These are phyloP conservation scores for Yamadazyma mexicana DNA, from an alignment of 1,139 yeast species.

Conservation along the genomic window DNA sequence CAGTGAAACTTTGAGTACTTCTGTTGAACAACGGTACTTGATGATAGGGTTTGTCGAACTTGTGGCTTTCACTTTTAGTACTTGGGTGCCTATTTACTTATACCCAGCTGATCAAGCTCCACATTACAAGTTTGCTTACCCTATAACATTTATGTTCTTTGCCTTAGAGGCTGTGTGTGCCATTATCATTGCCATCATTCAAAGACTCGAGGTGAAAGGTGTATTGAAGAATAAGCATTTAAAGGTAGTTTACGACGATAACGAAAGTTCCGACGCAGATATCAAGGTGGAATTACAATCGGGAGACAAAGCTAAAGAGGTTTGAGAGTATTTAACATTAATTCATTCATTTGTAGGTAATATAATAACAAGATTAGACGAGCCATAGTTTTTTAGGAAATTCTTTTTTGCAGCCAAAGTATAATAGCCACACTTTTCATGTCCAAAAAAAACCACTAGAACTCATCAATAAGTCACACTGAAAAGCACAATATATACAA, in stretches of 20 bases:
- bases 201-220: constrained; percentile 10
- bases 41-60: constrained; percentile 20
- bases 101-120: constrained; percentile 20
- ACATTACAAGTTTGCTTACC: constrained; percentile 19
- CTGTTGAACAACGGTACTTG: constrained; percentile 20
- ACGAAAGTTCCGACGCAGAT: background rate
- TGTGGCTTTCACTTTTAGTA: constrained; percentile 19
- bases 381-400: too few species aligned
- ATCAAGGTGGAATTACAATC: background rate
- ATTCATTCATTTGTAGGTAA: background rate
- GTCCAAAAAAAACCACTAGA: too few species aligned
- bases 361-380: too few species aligned
- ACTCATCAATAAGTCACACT: too few species aligned
- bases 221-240: constrained; percentile 8
- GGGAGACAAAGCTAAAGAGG: background rate
- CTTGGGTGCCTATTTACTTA: constrained; percentile 20
- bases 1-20: constrained; percentile 18
- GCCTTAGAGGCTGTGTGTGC: constrained; percentile 17
- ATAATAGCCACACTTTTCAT: too few species aligned
- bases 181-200: constrained; percentile 10
- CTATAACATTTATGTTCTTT: constrained; percentile 19
- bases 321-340: background rate
- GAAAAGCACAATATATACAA: too few species aligned
- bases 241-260: constrained; percentile 1
- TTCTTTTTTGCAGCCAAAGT: background rate